Conservation (phyloP, 164 flowering plant species). For the Paratinospora sagittata region DNA sequence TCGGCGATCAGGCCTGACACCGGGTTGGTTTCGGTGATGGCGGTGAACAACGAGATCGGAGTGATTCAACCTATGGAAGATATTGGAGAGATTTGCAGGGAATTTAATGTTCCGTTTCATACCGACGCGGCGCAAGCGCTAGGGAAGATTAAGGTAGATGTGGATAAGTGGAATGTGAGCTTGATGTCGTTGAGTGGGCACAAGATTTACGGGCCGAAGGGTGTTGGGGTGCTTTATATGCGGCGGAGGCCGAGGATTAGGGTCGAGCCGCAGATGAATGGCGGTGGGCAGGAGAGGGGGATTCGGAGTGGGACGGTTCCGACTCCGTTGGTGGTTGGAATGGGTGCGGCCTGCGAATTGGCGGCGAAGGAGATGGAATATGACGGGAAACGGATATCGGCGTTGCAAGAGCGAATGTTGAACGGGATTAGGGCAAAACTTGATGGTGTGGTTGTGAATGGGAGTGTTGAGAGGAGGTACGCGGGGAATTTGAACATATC, state of each 20-base stretch:
- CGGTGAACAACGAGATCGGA: constrained; percentile 93
- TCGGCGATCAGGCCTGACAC: constrained; percentile 72
- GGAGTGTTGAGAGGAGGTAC: constrained; percentile 73
- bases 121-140: constrained; percentile 93
- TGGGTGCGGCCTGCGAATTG: constrained; percentile 90
- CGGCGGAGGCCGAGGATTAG: constrained; percentile 74
- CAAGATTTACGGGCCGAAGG: constrained; percentile 92
- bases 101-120: constrained; percentile 59
- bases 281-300: constrained; percentile 96
- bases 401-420: constrained; percentile 61
- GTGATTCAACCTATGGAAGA: constrained; percentile 92
- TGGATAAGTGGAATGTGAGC: constrained; percentile 75
- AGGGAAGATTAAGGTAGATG: constrained; percentile 82
- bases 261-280: constrained; percentile 92
- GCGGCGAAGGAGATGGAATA: constrained; percentile 85
- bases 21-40: constrained; percentile 79
- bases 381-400: constrained; percentile 51
- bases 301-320: constrained; percentile 94
- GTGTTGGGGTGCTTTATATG: constrained; percentile 85
- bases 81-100: constrained; percentile 74
- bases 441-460: constrained; percentile 87
- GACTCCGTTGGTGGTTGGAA: constrained; percentile 83
- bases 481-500: constrained; percentile 86
- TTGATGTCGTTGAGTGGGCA: constrained; percentile 93
- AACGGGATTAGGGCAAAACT: constrained; percentile 59